Percentiles rank a stretch among this genome's conserved stretches.
These are phyloP conservation scores for Globisporangium nagaii DNA, from an alignment of 352 stramenopile species.

Conservation along the genomic window DNA sequence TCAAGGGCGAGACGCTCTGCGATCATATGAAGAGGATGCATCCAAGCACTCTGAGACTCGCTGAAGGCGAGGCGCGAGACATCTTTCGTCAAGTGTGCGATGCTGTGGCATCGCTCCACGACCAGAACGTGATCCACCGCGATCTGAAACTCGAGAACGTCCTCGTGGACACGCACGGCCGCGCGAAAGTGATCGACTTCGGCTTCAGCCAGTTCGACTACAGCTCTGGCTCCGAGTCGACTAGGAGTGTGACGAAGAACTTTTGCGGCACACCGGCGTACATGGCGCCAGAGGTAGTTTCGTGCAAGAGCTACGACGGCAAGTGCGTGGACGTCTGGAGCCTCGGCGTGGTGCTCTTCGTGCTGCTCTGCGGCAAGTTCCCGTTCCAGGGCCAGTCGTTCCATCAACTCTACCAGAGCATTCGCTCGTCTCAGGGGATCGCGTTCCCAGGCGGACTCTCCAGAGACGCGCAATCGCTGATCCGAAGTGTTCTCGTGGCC, in stretches of 20 bases:
- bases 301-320: slow-evolving; percentile 49
- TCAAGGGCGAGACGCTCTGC: slow-evolving; percentile 31
- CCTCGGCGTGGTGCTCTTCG: slow-evolving; percentile 51
- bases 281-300: slow-evolving; percentile 73
- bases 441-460: slow-evolving; percentile 24
- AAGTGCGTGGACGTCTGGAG: slow-evolving; percentile 44
- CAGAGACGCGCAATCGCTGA: slow-evolving; percentile 27
- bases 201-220: slow-evolving; percentile 63
- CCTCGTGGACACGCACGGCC: slow-evolving; percentile 31
- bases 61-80: slow-evolving; percentile 22
- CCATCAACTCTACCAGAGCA: slow-evolving; percentile 35
- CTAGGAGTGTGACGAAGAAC: slow-evolving; percentile 34
- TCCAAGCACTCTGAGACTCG: slow-evolving; percentile 20
- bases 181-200: slow-evolving; percentile 58
- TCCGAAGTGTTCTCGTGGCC: slow-evolving; percentile 36
- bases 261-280: slow-evolving; percentile 76
- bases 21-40: slow-evolving; percentile 28
- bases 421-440: slow-evolving; percentile 13
- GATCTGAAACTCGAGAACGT: slow-evolving; percentile 81
- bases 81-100: slow-evolving; percentile 40
- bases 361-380: slow-evolving; percentile 39
- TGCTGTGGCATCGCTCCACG: slow-evolving; percentile 38
- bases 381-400: slow-evolving; percentile 85
- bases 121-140: slow-evolving; percentile 53
- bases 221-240: slow-evolving; percentile 7